Conservation (phyloP, 257 asterid genomes). For the Craterostigma plantagineum region DNA sequence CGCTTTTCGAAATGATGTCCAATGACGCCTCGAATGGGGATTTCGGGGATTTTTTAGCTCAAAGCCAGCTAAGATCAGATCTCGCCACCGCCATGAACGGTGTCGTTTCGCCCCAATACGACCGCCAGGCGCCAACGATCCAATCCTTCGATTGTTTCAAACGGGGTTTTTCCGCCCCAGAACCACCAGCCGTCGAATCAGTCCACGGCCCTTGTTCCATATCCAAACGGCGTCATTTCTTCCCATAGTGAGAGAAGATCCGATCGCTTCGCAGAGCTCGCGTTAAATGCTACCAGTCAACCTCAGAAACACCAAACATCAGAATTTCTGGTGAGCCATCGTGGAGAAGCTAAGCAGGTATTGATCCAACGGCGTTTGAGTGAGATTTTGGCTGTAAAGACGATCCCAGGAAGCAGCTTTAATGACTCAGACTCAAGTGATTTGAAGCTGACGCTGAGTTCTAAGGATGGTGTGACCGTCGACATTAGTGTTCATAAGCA, state of each 20-base stretch:
- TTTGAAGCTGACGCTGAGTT: slow-evolving; percentile 71
- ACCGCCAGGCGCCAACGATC: background rate
- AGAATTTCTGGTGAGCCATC: slow-evolving; percentile 14
- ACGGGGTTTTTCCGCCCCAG: slow-evolving; percentile 17
- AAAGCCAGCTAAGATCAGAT: too few relatives aligned
- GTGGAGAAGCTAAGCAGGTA: slow-evolving; percentile 35
- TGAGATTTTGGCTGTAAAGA: slow-evolving; percentile 37
- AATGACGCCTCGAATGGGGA: slow-evolving; percentile 25
- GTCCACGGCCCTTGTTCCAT: too few relatives aligned
- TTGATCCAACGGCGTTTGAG: slow-evolving; percentile 44
- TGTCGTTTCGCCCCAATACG: slow-evolving; percentile 7
- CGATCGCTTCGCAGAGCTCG: too few relatives aligned
- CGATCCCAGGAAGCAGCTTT: slow-evolving; percentile 73
- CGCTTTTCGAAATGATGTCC: slow-evolving; percentile 96
- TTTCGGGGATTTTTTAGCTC: too few relatives aligned
- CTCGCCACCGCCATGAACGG: too few relatives aligned
- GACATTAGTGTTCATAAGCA: slow-evolving; percentile 64
- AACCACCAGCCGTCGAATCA: too few relatives aligned
- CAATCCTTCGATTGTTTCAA: too few relatives aligned
- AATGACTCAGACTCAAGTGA: slow-evolving; percentile 62
- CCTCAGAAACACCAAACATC: slow-evolving; percentile 16
- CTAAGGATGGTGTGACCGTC: slow-evolving; percentile 60
- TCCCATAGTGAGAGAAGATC: too few relatives aligned
- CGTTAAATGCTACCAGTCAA: too few relatives aligned
- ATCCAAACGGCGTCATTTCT: too few relatives aligned